A percentile compares a stretch with the other conserved stretches of the same genome.
phyloP scores from a whole-genome alignment of 306 rosid genomes.

The Vigna nakashimae region DNA sequence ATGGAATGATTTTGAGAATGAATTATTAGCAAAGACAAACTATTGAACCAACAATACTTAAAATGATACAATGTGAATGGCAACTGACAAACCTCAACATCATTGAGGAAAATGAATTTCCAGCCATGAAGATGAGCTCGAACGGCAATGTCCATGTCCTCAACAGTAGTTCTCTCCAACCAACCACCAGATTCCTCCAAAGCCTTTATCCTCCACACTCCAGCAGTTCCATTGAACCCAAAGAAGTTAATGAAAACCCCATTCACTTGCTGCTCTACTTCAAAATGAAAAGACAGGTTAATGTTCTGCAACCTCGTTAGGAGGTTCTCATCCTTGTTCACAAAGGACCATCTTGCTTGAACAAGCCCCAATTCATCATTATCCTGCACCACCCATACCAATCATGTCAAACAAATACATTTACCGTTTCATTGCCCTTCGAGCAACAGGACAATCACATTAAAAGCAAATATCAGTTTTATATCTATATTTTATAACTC shows the following conservation, averaged over 20 bases:
- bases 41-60: not conserved
- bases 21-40: conserved; percentile 17
- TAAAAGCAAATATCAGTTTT: not conserved
- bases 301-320: conserved; percentile 89
- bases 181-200: conserved; percentile 96
- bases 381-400: conserved; percentile 54
- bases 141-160: conserved; percentile 98
- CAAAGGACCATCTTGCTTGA: conserved; percentile 97
- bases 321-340: conserved; percentile 90
- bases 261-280: conserved; percentile 97
- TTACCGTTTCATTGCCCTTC: not conserved
- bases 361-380: conserved; percentile 84
- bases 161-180: conserved; percentile 97
- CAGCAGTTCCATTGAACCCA: conserved; percentile 98
- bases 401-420: conserved; percentile 21
- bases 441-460: conserved; percentile 29
- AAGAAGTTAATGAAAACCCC: conserved; percentile 85
- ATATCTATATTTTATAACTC: not conserved
- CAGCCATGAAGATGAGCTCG: conserved; percentile 99
- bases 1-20: conserved; percentile 37
- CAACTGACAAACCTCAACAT: conserved; percentile 79
- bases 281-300: conserved; percentile 86
- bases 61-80: not conserved
- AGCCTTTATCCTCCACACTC: conserved; percentile 96
- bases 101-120: conserved; percentile 93